Conservation (phyloP, 2,329 filamentous ascomycete species). For the Aspergillus sergii region DNA sequence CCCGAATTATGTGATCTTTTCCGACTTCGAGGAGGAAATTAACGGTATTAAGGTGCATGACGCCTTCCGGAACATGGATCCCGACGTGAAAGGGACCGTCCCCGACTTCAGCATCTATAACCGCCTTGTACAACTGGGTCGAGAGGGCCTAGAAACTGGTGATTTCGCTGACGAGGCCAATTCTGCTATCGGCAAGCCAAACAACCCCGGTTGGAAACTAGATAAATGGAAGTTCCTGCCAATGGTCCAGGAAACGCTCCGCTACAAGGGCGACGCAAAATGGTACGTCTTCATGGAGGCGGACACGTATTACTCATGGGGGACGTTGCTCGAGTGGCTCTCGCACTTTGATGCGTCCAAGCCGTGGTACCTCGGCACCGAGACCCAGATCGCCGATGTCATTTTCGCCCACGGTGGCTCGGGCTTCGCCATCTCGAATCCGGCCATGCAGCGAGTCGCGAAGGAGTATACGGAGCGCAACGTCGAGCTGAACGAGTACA, state of each 20-base stretch:
- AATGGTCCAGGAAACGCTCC: conserved; percentile 54
- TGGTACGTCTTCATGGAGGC: conserved; percentile 65
- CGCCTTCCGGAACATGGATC: conserved; percentile 50
- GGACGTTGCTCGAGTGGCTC: conserved; percentile 57
- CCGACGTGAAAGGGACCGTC: conserved; percentile 40
- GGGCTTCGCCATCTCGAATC: conserved; percentile 55
- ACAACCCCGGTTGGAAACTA: conserved; percentile 54
- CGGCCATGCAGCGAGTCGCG: conserved; percentile 50
- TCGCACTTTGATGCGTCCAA: conserved; percentile 51
- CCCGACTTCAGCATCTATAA: conserved; percentile 58
- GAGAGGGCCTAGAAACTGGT: conserved; percentile 43
- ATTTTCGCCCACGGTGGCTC: conserved; percentile 58
- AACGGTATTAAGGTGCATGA: conserved; percentile 54
- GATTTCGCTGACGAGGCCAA: conserved; percentile 43
- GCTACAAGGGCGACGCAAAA: conserved; percentile 49
- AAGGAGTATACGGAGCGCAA: conserved; percentile 47
- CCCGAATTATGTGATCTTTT: conserved; percentile 60
- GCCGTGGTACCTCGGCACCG: conserved; percentile 57
- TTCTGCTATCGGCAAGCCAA: conserved; percentile 44
- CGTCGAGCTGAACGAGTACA: conserved; percentile 49
- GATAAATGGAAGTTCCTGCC: conserved; percentile 64
- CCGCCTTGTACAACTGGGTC: conserved; percentile 47
- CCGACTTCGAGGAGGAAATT: conserved; percentile 58
- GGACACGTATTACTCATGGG: conserved; percentile 60
- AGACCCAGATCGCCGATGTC: conserved; percentile 54